Conservation (phyloP, 345 rosid species). For the Linum lewisii region DNA sequence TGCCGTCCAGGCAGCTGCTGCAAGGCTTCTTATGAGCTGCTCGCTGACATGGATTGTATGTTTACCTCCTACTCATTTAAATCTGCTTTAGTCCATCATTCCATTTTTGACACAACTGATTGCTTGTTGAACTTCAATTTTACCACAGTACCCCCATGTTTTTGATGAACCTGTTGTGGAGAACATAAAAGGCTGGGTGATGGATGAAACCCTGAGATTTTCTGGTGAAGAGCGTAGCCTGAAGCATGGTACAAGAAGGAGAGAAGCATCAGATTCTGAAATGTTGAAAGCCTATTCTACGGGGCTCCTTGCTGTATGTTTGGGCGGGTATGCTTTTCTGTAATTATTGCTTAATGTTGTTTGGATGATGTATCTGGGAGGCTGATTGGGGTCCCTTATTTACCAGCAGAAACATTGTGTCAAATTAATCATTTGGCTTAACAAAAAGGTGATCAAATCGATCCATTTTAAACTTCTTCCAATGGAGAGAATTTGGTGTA, state of each 20-base stretch:
- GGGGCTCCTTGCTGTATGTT: slow-evolving; percentile 87
- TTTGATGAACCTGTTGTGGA: slow-evolving; percentile 75
- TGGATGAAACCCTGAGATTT: slow-evolving; percentile 57
- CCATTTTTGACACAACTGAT: slow-evolving; percentile 5
- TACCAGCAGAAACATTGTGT: too few species aligned
- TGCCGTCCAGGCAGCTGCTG: slow-evolving; percentile 74
- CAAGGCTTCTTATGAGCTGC: slow-evolving; percentile 72
- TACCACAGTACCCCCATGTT: slow-evolving; percentile 70
- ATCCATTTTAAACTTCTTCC: too few species aligned
- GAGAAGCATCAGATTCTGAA: slow-evolving; percentile 68
- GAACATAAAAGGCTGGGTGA: slow-evolving; percentile 76
- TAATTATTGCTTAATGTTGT: not conserved
- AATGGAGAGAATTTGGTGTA: too few species aligned
- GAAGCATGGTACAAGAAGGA: slow-evolving; percentile 37
- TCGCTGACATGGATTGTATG: slow-evolving; percentile 64
- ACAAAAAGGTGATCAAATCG: too few species aligned
- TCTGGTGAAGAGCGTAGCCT: slow-evolving; percentile 38
- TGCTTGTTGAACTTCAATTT: slow-evolving; percentile 12
- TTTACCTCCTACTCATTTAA: not conserved
- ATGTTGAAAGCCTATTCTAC: slow-evolving; percentile 82
- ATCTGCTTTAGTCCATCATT: not conserved
- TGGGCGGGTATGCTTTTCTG: slow-evolving; percentile 43
- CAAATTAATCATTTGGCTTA: too few species aligned
- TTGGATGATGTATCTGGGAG: too few species aligned
- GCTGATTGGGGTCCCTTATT: too few species aligned